Evolutionary conservation across 1,284 basidiomycete genomes (phyloP).

Genomic region (Cutaneotrichosporon daszewskae): DNA sequence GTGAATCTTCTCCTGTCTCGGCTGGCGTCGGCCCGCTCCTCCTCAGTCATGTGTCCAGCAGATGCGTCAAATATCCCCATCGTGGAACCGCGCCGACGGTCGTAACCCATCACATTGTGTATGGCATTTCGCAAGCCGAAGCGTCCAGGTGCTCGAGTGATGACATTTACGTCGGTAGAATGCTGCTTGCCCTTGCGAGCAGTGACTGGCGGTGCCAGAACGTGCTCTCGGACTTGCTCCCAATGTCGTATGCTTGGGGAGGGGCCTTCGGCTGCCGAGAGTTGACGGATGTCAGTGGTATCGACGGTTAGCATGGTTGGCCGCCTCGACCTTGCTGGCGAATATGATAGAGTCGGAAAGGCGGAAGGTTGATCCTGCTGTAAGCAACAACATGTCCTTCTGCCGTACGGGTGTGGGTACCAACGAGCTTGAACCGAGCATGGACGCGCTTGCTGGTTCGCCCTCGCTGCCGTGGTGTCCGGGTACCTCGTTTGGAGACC

Average conservation of each 20-base stretch:
- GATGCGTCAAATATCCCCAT: slow-evolving; percentile 12
- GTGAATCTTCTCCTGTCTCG: slow-evolving; percentile 38
- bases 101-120: slow-evolving; percentile 34
- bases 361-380: too few species aligned
- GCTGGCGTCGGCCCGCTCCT: slow-evolving; percentile 36
- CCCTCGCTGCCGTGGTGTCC: too few species aligned
- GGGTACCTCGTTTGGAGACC: too few species aligned
- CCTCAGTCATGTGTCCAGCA: slow-evolving; percentile 18
- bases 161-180: too few species aligned
- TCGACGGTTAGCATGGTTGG: slow-evolving; percentile 7
- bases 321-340: neutral
- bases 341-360: neutral
- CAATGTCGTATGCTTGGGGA: slow-evolving; percentile 40
- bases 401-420: too few species aligned
- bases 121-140: slow-evolving; percentile 39
- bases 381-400: too few species aligned
- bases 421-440: too few species aligned
- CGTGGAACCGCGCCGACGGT: slow-evolving; percentile 23
- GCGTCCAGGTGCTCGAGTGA: slow-evolving; percentile 32
- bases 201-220: slow-evolving; percentile 23
- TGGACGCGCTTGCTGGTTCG: too few species aligned
- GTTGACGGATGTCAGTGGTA: too few species aligned
- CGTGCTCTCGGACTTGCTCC: slow-evolving; percentile 39
- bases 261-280: too few species aligned
- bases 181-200: slow-evolving; percentile 10